Conservation (phyloP, 1,284 basidiomycete genomes). For the Fomitopsis palustris region DNA sequence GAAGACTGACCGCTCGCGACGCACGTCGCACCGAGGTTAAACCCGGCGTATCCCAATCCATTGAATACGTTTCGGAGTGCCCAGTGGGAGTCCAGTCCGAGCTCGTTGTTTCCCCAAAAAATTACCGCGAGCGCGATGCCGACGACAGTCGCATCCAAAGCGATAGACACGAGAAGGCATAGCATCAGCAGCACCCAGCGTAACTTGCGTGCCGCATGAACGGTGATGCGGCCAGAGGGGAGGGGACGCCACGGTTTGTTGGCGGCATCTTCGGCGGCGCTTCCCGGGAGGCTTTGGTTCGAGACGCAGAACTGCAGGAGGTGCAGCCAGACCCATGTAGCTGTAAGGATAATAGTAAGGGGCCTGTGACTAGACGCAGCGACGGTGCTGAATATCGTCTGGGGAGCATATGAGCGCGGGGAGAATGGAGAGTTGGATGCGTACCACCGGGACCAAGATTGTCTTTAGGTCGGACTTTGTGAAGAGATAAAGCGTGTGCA, state of each 20-base stretch:
- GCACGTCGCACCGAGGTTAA: conserved; percentile 37
- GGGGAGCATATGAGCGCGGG: no score
- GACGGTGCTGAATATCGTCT: no score
- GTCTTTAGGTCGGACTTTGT: no score
- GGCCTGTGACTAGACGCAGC: conserved; percentile 22
- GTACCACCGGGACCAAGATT: no score
- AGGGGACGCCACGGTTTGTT: conserved; percentile 44
- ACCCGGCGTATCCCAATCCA: conserved; percentile 34
- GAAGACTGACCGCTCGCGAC: conserved; percentile 26
- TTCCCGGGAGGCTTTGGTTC: conserved; percentile 31
- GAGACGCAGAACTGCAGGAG: conserved; percentile 38
- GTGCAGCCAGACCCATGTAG: conserved; percentile 43
- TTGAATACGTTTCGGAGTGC: conserved; percentile 33
- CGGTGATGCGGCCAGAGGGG: conserved; percentile 37
- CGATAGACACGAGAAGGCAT: conserved; percentile 30
- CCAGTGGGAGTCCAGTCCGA: conserved; percentile 33
- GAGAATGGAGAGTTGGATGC: no score
- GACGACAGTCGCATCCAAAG: conserved; percentile 28
- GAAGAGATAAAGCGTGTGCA: no score
- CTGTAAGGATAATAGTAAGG: conserved; percentile 13
- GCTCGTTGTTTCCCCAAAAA: conserved; percentile 31
- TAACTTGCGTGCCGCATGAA: conserved; percentile 27
- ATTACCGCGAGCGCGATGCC: conserved; percentile 27
- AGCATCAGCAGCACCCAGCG: conserved; percentile 33
- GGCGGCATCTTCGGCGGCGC: conserved; percentile 35